phyloP scores from a whole-genome alignment of 2,329 filamentous ascomycete species.

The Exophiala sideris region DNA sequence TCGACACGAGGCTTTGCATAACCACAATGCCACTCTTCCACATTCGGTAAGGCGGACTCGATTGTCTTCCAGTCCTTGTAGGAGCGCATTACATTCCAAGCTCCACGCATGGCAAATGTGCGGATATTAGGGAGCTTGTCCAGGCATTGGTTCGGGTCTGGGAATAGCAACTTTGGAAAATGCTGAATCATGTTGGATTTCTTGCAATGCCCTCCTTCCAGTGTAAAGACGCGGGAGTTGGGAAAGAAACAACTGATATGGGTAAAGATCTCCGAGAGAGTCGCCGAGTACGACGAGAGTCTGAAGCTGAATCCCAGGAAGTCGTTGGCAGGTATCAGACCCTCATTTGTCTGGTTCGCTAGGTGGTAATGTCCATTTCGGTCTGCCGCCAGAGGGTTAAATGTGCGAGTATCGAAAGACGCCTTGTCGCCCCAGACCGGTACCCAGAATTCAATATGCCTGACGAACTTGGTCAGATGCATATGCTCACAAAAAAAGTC shows the following conservation, averaged over 20 bases:
- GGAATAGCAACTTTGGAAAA: slow-evolving; percentile 42
- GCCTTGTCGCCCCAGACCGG: slow-evolving; percentile 63
- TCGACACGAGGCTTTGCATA: slow-evolving; percentile 70
- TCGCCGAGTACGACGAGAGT: slow-evolving; percentile 63
- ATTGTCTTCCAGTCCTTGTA: slow-evolving; percentile 62
- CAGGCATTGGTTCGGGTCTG: slow-evolving; percentile 35
- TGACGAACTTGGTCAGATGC: slow-evolving; percentile 62
- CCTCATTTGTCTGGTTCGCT: slow-evolving; percentile 15
- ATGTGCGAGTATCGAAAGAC: slow-evolving; percentile 11
- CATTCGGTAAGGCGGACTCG: slow-evolving; percentile 60
- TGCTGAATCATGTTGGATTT: slow-evolving; percentile 67
- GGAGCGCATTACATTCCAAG: slow-evolving; percentile 71
- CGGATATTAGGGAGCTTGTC: slow-evolving; percentile 55
- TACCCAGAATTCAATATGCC: slow-evolving; percentile 74
- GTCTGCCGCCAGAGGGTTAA: slow-evolving; percentile 13
- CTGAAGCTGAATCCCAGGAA: slow-evolving; percentile 56
- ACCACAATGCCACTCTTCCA: slow-evolving; percentile 54
- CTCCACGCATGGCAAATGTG: slow-evolving; percentile 68
- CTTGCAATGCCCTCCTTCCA: slow-evolving; percentile 74
- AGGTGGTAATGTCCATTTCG: slow-evolving; percentile 16
- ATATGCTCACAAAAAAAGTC: slow-evolving; percentile 58
- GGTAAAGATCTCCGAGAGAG: slow-evolving; percentile 65
- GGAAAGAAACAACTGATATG: slow-evolving; percentile 61
- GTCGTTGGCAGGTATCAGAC: slow-evolving; percentile 43
- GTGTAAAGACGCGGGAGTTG: slow-evolving; percentile 62